phyloP scores from a whole-genome alignment of 2,329 filamentous ascomycete genomes.

The Diaporthe destruens region DNA sequence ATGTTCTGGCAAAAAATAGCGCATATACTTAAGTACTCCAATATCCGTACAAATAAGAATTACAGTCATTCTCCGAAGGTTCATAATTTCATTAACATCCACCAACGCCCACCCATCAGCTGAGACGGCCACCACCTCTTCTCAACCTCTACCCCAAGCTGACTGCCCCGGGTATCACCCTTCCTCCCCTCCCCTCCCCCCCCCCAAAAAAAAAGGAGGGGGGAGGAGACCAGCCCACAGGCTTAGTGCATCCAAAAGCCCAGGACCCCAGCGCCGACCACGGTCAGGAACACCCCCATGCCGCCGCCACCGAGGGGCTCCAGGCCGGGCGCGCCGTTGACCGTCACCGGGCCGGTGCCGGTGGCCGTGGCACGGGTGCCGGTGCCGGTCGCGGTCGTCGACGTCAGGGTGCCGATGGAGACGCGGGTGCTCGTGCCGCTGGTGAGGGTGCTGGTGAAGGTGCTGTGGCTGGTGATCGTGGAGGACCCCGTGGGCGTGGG shows the following conservation, averaged over 20 bases:
- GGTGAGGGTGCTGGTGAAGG: constrained; percentile 25
- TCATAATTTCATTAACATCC: constrained; percentile 13
- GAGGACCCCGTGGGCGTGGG: no score
- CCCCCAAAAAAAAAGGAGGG: no score
- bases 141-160: not conserved
- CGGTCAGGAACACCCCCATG: constrained; percentile 18
- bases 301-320: constrained; percentile 12
- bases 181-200: no score
- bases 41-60: not conserved
- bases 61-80: not conserved
- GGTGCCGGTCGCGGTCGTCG: not conserved
- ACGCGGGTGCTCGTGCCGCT: constrained; percentile 7
- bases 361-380: not conserved
- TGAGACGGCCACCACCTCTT: not conserved
- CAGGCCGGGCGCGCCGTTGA: constrained; percentile 10
- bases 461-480: not conserved
- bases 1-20: not conserved
- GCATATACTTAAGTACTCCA: not conserved
- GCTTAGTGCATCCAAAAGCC: constrained; percentile 21
- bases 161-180: not conserved
- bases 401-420: constrained; percentile 3
- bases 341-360: not conserved
- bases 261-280: constrained; percentile 13
- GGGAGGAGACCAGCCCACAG: not conserved
- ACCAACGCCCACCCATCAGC: not conserved